Base-by-base conservation (phyloP, 257 asterid species). In the Gynochthodes officinalis region DNA sequence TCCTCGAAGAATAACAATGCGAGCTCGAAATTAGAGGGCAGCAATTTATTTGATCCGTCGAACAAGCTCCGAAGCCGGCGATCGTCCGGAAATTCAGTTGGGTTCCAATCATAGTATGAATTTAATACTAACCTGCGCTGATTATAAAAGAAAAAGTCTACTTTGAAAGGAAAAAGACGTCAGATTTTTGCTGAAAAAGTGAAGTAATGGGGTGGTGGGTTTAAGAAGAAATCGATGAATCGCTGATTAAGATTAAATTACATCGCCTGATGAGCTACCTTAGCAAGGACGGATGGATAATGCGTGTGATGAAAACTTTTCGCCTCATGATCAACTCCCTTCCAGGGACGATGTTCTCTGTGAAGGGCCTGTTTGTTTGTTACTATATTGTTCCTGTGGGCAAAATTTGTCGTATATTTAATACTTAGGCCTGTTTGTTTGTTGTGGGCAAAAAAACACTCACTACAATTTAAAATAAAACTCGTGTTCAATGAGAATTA, bases 21-120 rank as follows among this genome's bases (percentile, higher is more conserved):
- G 71, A 69, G 64, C 77, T 72, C 37, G 75, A 67, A 57, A 66
- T 77, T 64, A 39, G 65, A 10, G 69, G 64, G 64, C 64, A 16
- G 44, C 57, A 46, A 27, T 57, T 75, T 2, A 73, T 37, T 43
- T 62, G 78, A 75, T 80, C 76, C 21, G 77, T 54, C 46, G 39
- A 44, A 65, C n/a, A 40, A 23, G 69, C 62, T 49, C 74, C 82
- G 50, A 64, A 64, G 23, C 74, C 77, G 64, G 72, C 15, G 43
- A 80, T 40, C 73, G 75, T 18, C 16, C 59, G 73, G 75, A 48
- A 25, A 61, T 44, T 43, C n/a, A 77, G 46, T 23, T 73, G 81
- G 60, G 77, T 73, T 46, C 77, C 77, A 28, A 80, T 25, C 87
- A 80, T 83, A 8, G 46, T 59, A 44, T 2, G 64, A 25, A 48